These are phyloP conservation scores for Daldinia caldariorum DNA, from an alignment of 495 filamentous ascomycete species.

Conservation along the genomic window DNA sequence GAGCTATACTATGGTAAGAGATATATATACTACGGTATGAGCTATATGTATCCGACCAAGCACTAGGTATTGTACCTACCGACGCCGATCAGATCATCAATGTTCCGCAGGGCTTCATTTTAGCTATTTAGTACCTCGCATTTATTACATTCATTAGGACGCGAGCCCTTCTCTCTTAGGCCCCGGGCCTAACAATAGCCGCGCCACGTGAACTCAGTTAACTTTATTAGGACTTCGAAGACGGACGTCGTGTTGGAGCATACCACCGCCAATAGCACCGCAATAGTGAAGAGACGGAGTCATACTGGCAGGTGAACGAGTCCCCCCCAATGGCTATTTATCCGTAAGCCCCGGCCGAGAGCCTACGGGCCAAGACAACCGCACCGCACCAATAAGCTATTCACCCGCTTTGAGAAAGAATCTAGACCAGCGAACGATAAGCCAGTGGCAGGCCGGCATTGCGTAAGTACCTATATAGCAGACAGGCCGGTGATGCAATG, in stretches of 20 bases:
- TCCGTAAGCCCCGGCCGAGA: conserved; percentile 20
- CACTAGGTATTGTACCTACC: conserved; percentile 6
- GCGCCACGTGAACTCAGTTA: conserved; percentile 33
- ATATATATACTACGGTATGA: not conserved
- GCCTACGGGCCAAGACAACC: conserved; percentile 1
- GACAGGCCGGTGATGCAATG: conserved; percentile 4
- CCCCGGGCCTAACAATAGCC: conserved; percentile 31
- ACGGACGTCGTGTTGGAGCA: not conserved
- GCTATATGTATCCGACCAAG: conserved; percentile 13
- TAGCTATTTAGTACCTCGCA: not conserved
- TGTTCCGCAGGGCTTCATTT: conserved; percentile 27
- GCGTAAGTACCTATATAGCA: not conserved
- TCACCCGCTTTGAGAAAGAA: conserved; percentile 20
- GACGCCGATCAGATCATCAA: conserved; percentile 23
- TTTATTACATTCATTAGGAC: not conserved
- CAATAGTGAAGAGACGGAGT: conserved; percentile 6
- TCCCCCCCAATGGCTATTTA: not conserved
- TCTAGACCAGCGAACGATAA: conserved; percentile 9
- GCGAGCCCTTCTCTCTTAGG: conserved; percentile 18
- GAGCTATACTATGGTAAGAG: not conserved
- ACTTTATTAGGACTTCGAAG: conserved; percentile 26
- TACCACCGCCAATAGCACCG: not conserved
- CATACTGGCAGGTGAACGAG: conserved; percentile 6
- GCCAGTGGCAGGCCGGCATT: conserved; percentile 18
- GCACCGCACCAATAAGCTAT: conserved; percentile 20